Evolutionary conservation across 768 basidiomycete species (phyloP), one percentile per base, ranked within the genome.

Genomic region (Pleurotus sapidus): DNA sequence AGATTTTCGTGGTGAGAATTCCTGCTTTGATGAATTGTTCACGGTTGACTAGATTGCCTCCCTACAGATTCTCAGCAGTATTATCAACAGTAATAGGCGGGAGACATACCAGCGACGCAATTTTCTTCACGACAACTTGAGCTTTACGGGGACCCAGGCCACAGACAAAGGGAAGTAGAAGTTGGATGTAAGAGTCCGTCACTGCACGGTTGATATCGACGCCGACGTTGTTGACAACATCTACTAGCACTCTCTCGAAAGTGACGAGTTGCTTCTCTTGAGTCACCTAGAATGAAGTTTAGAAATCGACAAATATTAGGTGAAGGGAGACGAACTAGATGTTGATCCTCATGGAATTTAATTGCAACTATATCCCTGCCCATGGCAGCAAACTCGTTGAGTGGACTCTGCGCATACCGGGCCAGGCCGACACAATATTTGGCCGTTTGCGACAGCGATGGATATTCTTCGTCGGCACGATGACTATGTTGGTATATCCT

Each of bases 121-220:
- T 93, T 68, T 89, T 91, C 71, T 88, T 88, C 37, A 94, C 79
- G 45, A 98, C 68, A 4, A 83, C 82, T 62, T 93, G 88, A 4
- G 95, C 93, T 70, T 99, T 99, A 57, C 97, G 84, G 7, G 95
- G 97, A 6, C 97, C 97, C 50, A 99, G 79, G 12, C 97, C 97
- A 65, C 93, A 86, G 42, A 99, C 84, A 65, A 92, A 96, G 1
- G 90, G 95, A 8, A 99, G 78, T 30, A 98, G 80, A 51, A 88
- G 81, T 62, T 91, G 88, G 67, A 97, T 94, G 70, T 98, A 97
- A 3, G 86, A 64, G 69, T 98, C 93, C 1, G 86, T 85, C 15
- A 94, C 87, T 34, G 93, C 92, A 27, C 89, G 88, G 69, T 99
- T 98, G 75, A 99, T 90, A 68, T 98, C 95, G 46, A 98, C 95